Evolutionary conservation across 192 early-diverging fungal genomes (phyloP).

Genomic region (Gryganskiella cystojenkinii): DNA sequence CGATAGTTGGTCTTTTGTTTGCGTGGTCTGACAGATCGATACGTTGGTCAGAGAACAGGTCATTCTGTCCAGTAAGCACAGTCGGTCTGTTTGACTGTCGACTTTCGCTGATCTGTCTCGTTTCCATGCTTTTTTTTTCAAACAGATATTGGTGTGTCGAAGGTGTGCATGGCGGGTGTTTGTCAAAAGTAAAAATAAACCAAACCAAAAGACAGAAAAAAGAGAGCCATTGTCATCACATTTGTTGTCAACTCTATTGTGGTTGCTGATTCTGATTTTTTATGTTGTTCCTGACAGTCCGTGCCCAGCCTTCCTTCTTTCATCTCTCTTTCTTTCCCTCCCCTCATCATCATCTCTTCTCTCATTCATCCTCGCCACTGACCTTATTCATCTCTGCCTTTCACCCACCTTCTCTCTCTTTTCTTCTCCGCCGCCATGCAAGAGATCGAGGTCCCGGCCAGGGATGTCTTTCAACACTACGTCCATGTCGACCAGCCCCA

Average conservation of each 20-base stretch:
- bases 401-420: neutral
- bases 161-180: neutral
- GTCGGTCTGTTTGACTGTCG: no score
- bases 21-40: no score
- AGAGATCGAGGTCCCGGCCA: constrained; percentile 80
- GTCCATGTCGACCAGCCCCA: constrained; percentile 76
- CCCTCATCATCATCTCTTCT: neutral
- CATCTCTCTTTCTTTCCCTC: neutral
- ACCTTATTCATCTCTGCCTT: neutral
- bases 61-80: no score
- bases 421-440: constrained; percentile 61
- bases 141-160: no score
- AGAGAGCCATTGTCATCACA: neutral
- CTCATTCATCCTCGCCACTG: neutral
- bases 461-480: constrained; percentile 87
- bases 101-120: no score
- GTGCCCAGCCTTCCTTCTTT: neutral
- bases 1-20: no score
- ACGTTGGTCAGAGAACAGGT: no score
- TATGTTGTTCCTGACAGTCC: neutral
- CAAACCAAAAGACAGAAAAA: no score
- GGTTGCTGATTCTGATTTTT: neutral
- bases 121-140: no score
- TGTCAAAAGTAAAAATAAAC: no score
- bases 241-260: neutral